phyloP scores from a whole-genome alignment of 1,284 basidiomycete genomes.

The Garcileccinum viscosum region DNA sequence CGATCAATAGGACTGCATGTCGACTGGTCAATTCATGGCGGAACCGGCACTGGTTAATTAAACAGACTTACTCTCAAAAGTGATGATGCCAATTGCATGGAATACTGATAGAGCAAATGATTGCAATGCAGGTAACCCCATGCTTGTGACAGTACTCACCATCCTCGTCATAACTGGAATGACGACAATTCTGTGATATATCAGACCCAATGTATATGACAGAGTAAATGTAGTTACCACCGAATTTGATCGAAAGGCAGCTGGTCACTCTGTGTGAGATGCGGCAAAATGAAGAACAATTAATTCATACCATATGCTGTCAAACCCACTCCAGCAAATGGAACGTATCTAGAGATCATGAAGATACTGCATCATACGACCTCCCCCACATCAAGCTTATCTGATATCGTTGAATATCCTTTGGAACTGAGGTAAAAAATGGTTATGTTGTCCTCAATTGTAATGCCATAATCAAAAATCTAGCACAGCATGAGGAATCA shows the following conservation, averaged over 20 bases:
- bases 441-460: neutral
- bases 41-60: neutral
- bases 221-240: neutral
- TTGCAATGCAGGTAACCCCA: neutral
- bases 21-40: neutral
- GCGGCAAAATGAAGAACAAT: too few species aligned
- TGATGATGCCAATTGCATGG: neutral
- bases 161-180: neutral
- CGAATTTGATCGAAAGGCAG: neutral
- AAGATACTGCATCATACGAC: neutral
- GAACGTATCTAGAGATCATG: neutral
- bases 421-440: neutral
- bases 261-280: neutral
- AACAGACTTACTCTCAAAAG: neutral
- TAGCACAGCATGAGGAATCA: neutral
- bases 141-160: neutral
- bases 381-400: neutral
- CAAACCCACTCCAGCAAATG: constrained; percentile 1
- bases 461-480: constrained; percentile 3
- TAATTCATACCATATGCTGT: neutral
- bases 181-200: neutral
- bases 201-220: neutral
- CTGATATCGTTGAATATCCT: neutral
- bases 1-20: neutral
- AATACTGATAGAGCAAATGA: neutral